These are phyloP conservation scores for Capsicum pubescens DNA, from an alignment of 257 asterid species.

Conservation along the genomic window DNA sequence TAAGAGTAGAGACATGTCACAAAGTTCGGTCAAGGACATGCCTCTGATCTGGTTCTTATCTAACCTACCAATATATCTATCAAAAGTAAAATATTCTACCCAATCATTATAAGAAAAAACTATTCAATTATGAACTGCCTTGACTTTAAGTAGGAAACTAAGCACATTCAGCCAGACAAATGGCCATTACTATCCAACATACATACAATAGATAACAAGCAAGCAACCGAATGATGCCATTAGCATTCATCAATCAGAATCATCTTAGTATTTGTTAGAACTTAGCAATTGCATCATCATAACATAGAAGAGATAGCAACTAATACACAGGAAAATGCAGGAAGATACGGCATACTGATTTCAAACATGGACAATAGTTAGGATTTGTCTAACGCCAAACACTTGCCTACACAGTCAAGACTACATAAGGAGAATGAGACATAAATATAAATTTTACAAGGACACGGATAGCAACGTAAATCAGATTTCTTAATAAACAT, in stretches of 20 bases:
- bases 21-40: background rate
- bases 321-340: background rate
- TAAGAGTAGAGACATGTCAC: background rate
- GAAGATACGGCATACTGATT: background rate
- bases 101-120: background rate
- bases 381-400: background rate
- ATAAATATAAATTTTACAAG: background rate
- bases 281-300: background rate
- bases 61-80: background rate
- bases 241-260: conserved; percentile 10
- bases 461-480: background rate
- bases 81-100: background rate
- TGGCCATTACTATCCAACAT: background rate
- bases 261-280: background rate
- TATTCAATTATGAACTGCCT: background rate
- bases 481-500: conserved; percentile 30
- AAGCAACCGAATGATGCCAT: background rate
- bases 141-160: background rate
- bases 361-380: background rate
- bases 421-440: conserved; percentile 14
- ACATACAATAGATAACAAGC: background rate
- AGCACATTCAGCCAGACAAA: background rate
- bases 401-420: conserved; percentile 25
- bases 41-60: background rate
- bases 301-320: conserved; percentile 10